Conservation (phyloP, 768 basidiomycete species). For the Tulasnella sp. region DNA sequence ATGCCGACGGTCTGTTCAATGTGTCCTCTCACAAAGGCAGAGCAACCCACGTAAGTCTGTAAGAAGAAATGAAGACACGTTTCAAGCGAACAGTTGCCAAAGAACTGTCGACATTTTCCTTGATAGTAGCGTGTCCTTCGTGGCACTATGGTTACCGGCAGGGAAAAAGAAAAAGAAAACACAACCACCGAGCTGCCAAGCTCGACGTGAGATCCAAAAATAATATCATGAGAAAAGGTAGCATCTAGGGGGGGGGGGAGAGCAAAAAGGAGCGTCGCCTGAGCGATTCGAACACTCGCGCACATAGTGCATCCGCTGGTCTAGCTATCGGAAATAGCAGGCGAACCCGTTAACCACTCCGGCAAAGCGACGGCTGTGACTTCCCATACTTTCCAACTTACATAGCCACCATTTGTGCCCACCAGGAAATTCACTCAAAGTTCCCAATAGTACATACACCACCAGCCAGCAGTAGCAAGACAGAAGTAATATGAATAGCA, state of each 20-base stretch:
- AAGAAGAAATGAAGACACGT: not conserved
- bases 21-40: not conserved
- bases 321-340: conserved; percentile 33
- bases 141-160: not conserved
- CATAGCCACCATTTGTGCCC: no score
- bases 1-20: not conserved
- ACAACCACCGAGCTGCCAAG: not conserved
- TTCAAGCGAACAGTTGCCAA: not conserved
- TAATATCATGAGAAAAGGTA: not conserved
- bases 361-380: conserved; percentile 14
- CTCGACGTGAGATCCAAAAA: no score
- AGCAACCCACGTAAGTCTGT: not conserved
- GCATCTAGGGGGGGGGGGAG: not conserved
- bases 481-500: not conserved
- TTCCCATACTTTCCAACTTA: not conserved
- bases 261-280: conserved; percentile 38
- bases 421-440: not conserved
- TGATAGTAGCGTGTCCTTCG: not conserved
- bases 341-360: conserved; percentile 34
- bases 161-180: no score
- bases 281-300: conserved; percentile 57
- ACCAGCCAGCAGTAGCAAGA: not conserved
- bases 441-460: not conserved
- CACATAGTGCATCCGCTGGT: conserved; percentile 52
- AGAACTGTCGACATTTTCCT: not conserved